Conservation (phyloP, 2,329 filamentous ascomycete genomes). For the Xylaria sp. region DNA sequence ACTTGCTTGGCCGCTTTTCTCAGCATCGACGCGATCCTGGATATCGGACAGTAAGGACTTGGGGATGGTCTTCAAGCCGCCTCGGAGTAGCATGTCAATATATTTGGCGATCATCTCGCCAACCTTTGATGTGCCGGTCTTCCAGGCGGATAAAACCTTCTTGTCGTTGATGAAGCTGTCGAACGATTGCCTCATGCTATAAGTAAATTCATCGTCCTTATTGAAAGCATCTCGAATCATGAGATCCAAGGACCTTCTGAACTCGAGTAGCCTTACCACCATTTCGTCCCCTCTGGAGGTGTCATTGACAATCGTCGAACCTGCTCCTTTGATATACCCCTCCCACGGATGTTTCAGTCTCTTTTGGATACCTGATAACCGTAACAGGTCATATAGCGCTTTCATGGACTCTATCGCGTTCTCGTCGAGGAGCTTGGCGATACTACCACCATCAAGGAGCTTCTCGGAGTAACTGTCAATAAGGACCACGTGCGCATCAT, state of each 20-base stretch:
- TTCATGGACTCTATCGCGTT: conserved; percentile 72
- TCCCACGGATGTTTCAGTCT: conserved; percentile 74
- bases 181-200: conserved; percentile 83
- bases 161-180: conserved; percentile 91
- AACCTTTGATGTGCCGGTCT: conserved; percentile 86
- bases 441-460: conserved; percentile 65
- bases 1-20: conserved; percentile 65
- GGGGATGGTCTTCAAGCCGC: conserved; percentile 82
- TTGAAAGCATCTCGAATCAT: conserved; percentile 78
- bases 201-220: conserved; percentile 74
- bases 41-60: conserved; percentile 65
- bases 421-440: conserved; percentile 73
- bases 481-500: conserved; percentile 71
- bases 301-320: conserved; percentile 78
- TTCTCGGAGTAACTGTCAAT: conserved; percentile 69
- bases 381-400: conserved; percentile 76
- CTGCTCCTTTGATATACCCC: conserved; percentile 75
- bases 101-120: conserved; percentile 99
- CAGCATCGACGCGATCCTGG: conserved; percentile 59
- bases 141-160: conserved; percentile 71
- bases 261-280: conserved; percentile 78
- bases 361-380: conserved; percentile 69
- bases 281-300: conserved; percentile 79
- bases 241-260: conserved; percentile 78
- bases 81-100: conserved; percentile 84